Conservation (phyloP, 441 rosid genomes). For the Erodium trifolium region DNA sequence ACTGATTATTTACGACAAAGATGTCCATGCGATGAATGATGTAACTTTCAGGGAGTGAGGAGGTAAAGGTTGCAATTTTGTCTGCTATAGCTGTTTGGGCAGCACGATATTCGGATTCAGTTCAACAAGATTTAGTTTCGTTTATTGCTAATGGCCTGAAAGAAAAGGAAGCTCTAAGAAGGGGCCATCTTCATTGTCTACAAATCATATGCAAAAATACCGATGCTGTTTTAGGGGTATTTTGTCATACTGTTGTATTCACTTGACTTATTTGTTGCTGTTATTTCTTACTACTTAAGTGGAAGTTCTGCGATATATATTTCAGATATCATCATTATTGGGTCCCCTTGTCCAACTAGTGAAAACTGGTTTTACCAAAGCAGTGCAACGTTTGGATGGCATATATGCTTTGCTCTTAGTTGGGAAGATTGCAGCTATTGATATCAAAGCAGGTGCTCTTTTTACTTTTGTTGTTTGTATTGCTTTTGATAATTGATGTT, state of each 20-base stretch:
- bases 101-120: slow-evolving; percentile 52
- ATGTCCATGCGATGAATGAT: slow-evolving; percentile 21
- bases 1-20: slow-evolving; percentile 6
- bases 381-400: slow-evolving; percentile 93
- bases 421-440: slow-evolving; percentile 76
- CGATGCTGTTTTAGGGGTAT: slow-evolving; percentile 64
- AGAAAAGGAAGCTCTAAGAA: slow-evolving; percentile 86
- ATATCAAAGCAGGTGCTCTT: slow-evolving; percentile 79
- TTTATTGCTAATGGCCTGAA: slow-evolving; percentile 76
- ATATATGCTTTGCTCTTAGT: slow-evolving; percentile 72
- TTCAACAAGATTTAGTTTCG: slow-evolving; percentile 63
- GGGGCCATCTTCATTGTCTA: slow-evolving; percentile 88
- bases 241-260: slow-evolving; percentile 13
- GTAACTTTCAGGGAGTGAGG: slow-evolving; percentile 73
- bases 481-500: background rate
- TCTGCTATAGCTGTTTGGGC: slow-evolving; percentile 75
- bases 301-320: slow-evolving; percentile 17
- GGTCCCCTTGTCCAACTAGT: slow-evolving; percentile 83
- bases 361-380: slow-evolving; percentile 86
- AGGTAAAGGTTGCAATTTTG: slow-evolving; percentile 76
- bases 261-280: slow-evolving; percentile 9
- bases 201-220: slow-evolving; percentile 53
- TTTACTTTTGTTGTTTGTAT: background rate
- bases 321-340: slow-evolving; percentile 74
- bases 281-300: slow-evolving; percentile 17